Conservation (phyloP, 2,329 filamentous ascomycete genomes). For the Beauveria sp. region DNA sequence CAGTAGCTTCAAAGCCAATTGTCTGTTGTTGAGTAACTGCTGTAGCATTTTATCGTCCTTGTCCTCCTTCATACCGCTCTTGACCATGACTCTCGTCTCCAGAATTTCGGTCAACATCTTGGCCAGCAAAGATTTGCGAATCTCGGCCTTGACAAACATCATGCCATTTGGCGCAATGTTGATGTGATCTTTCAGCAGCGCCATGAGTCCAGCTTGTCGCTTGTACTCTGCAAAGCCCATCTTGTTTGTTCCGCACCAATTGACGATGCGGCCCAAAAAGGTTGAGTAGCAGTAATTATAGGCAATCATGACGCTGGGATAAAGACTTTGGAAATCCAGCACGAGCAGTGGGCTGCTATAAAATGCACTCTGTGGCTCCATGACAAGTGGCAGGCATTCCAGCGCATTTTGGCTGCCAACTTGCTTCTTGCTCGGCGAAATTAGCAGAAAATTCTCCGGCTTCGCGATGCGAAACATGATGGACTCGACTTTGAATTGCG, state of each 20-base stretch:
- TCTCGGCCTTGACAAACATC: conserved; percentile 81
- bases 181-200: conserved; percentile 73
- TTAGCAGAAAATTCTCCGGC: conserved; percentile 84
- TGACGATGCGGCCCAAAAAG: conserved; percentile 75
- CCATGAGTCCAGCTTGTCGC: conserved; percentile 65
- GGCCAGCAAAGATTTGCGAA: conserved; percentile 83
- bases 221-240: conserved; percentile 90
- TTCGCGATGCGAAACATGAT: conserved; percentile 99
- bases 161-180: conserved; percentile 95
- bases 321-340: conserved; percentile 91
- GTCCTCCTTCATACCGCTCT: conserved; percentile 90
- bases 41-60: conserved; percentile 82
- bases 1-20: conserved; percentile 87
- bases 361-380: conserved; percentile 94
- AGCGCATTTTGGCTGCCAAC: conserved; percentile 90
- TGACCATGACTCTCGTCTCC: conserved; percentile 95
- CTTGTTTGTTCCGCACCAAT: conserved; percentile 87
- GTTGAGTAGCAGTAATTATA: conserved; percentile 99
- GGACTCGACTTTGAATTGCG: conserved; percentile 97
- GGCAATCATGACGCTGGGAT: conserved; percentile 97
- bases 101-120: conserved; percentile 97
- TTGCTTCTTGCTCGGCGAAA: conserved; percentile 85
- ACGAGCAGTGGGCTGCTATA: conserved; percentile 86
- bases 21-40: conserved; percentile 82
- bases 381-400: conserved; percentile 88